Base-by-base conservation (phyloP, 352 stramenopile species). In the Paralagenidium karlingii region DNA sequence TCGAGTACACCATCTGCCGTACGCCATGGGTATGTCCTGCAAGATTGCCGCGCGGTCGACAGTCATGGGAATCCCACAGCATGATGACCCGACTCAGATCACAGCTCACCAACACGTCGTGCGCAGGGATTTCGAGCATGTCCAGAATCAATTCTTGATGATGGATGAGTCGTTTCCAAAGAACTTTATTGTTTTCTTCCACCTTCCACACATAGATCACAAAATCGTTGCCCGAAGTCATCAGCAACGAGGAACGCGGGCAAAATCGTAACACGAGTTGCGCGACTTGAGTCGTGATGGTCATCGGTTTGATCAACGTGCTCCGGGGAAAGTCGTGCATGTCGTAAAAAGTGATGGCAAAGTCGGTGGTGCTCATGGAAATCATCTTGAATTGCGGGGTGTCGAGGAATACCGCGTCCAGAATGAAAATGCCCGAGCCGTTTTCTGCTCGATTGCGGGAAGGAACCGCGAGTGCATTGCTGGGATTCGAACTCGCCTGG, bases 21-120 rank as follows among this genome's bases (percentile, higher is more conserved):
- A 94, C 65, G 12, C 77, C 79, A 20, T 68, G 60, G 3, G 51
- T 63, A 41, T 94, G 81, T 2, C 57, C 68, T 0, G 62, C 21
- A 3, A 94, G 65, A 8, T 58, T 39, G 0, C 77, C 78, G 1
- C 75, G 66, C 8, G 45, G 31, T 0, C 68, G 60, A n/a, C 69
- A 81, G 31, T 88, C 74, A 11, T 79, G 63, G 19, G 89, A 52
- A 38, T 88, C 79, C 81, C 81, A 94, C 5, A 94, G 49, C 37
- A 79, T 55, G 32, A 94, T 73, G 6, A 38, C 63, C n/a, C 61
- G 51, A 12, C 78, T 60, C 2, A 94, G 57, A 45, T 83, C 70
- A 36, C 76, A 88, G 32, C 63, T 90, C 18, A 70, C 67, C 2
- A 93, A 29, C 25, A 93, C 38, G 34, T 84, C 74, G 38, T 94